phyloP scores from a whole-genome alignment of 2,329 filamentous ascomycete species.

The Lasiodiplodia hormozganensis region DNA sequence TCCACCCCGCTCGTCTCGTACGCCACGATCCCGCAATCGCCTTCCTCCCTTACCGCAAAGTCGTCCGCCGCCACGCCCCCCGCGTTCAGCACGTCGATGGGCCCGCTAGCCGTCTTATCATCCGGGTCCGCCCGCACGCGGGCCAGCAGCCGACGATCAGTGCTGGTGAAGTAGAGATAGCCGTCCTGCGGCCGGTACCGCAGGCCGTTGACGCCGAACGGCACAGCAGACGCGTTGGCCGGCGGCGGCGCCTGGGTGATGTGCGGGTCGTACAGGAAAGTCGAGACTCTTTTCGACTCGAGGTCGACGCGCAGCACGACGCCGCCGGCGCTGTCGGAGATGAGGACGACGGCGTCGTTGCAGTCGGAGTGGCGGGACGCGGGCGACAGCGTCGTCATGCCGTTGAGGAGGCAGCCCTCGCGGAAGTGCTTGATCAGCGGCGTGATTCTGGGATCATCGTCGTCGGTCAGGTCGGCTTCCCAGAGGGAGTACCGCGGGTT shows the following conservation, averaged over 20 bases:
- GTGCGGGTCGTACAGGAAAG: conserved; percentile 31
- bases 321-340: conserved; percentile 36
- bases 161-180: conserved; percentile 36
- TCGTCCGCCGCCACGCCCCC: not conserved
- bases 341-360: conserved; percentile 29
- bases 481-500: conserved; percentile 11
- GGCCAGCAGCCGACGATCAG: conserved; percentile 19
- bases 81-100: not conserved
- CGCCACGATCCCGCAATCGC: not conserved
- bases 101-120: conserved; percentile 15
- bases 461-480: not conserved
- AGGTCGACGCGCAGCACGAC: conserved; percentile 32
- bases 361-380: not conserved
- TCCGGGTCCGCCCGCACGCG: conserved; percentile 32
- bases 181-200: conserved; percentile 30
- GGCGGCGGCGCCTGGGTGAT: conserved; percentile 17
- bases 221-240: conserved; percentile 10
- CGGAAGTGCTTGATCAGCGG: conserved; percentile 34
- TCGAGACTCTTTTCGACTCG: conserved; percentile 14
- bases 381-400: conserved; percentile 34
- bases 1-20: not conserved
- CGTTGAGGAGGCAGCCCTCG: conserved; percentile 34
- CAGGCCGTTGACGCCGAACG: conserved; percentile 39
- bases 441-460: not conserved
- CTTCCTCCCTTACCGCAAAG: not conserved